Base-by-base conservation (phyloP, 495 filamentous ascomycete species). In the Penicillium crystallinum region DNA sequence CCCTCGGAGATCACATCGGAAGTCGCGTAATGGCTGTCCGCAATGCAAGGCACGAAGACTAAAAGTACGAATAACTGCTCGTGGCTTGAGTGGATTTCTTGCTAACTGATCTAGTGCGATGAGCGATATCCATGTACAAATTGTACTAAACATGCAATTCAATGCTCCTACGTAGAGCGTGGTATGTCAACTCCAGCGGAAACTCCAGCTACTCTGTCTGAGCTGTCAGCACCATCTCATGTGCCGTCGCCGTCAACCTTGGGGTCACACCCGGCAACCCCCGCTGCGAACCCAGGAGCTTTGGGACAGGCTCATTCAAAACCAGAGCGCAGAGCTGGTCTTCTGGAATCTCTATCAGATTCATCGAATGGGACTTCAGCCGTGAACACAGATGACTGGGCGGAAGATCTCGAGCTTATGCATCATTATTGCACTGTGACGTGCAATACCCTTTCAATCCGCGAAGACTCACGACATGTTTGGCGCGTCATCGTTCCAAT, bases 401-500 rank as follows among this genome's bases (percentile, higher is more conserved):
- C 34, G 4, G 47, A 51, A 14, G 67, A 70, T 40, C 50, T 70
- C 36, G 67, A 71, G 49, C 48, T 70, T 11, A 67, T 71, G 59
- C 68, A 71, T 40, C 63, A 68, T 41, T 71, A 52, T 35, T 65
- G 54, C 19, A 65, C 63, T 1, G 52, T 61, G 29, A 65, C 63
- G 14, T 68, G 58, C 55, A 59, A 55, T 21, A 56, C 57, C 1
- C 25, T 71, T 9, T 46, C 60, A 6, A 6, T 47, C 6, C 59
- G 63, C 17, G 59, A 58, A 36, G 59, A 65, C 42, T 52, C 44
- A 19, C 56, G 59, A 8, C 46, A 63, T 31, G 57, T 75, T 18
- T 76, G 72, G 66, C 63, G 59, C 9, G 46, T 56, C 6, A 52
- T 64, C 19, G 54, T 70, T 0, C 70, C 70, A 2, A 62, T 65